Conservation (phyloP, 2,329 filamentous ascomycete species). For the Phyllosticta ampelicida region DNA sequence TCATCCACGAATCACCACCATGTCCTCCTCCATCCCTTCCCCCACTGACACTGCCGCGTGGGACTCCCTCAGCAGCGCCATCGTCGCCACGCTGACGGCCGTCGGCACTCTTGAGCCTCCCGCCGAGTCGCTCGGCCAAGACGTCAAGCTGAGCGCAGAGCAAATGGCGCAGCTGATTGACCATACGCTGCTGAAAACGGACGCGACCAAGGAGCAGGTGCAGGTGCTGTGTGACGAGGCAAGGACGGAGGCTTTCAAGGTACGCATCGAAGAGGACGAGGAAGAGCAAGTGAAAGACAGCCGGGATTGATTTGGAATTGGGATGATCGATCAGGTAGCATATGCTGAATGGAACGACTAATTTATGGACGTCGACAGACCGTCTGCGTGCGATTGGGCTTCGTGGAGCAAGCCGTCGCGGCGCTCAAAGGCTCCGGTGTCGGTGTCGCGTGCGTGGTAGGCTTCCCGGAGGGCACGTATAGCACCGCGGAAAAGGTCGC, state of each 20-base stretch:
- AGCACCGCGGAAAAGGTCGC: conserved; percentile 39
- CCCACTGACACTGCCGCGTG: conserved; percentile 1
- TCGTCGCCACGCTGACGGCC: neutral
- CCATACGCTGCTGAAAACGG: conserved; percentile 41
- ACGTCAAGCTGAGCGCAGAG: neutral
- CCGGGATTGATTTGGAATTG: too few species aligned
- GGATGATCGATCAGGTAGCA: too few species aligned
- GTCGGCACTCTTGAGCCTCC: neutral
- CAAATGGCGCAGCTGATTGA: conserved; percentile 31
- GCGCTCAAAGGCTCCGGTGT: conserved; percentile 39
- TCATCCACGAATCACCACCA: neutral
- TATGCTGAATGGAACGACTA: neutral
- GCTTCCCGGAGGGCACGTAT: conserved; percentile 50
- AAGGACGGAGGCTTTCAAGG: conserved; percentile 34
- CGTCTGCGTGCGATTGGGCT: conserved; percentile 46
- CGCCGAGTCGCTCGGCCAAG: neutral
- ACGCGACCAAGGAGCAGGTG: conserved; percentile 38
- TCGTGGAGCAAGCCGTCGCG: conserved; percentile 40
- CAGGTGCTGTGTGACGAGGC: conserved; percentile 47
- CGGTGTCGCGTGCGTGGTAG: conserved; percentile 47
- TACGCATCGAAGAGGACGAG: conserved; percentile 14
- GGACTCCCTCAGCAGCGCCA: neutral
- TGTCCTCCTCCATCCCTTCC: conserved; percentile 1
- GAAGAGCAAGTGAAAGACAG: neutral
- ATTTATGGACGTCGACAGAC: conserved; percentile 28